Conservation (phyloP, 805 yeast species). For the Metschnikowia vanudenii region DNA sequence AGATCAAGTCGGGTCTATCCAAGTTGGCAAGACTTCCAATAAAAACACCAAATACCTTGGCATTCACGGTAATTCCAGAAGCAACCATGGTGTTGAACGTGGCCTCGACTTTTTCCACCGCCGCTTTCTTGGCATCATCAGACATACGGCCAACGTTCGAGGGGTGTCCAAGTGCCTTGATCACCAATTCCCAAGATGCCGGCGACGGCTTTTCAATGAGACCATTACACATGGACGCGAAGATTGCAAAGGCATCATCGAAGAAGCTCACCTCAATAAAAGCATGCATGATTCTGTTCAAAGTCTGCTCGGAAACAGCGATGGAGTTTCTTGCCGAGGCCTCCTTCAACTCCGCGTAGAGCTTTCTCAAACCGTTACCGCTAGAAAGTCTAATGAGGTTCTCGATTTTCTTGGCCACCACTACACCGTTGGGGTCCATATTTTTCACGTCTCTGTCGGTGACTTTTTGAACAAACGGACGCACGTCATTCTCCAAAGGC, state of each 20-base stretch:
- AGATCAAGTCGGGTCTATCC: constrained; percentile 42
- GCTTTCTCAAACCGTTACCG: constrained; percentile 18
- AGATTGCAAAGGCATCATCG: constrained; percentile 42
- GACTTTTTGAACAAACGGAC: constrained; percentile 6
- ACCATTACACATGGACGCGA: constrained; percentile 46
- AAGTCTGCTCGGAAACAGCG: constrained; percentile 40
- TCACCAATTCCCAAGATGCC: constrained; percentile 58
- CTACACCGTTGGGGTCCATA: constrained; percentile 36
- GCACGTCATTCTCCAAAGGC: constrained; percentile 9
- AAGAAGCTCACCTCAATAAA: constrained; percentile 37
- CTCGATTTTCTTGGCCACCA: constrained; percentile 25
- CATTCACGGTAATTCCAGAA: constrained; percentile 38
- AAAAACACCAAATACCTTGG: constrained; percentile 48
- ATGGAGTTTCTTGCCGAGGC: constrained; percentile 26
- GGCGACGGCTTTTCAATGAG: constrained; percentile 41
- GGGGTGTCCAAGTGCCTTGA: constrained; percentile 47
- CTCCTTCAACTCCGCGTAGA: constrained; percentile 27
- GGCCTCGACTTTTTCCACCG: constrained; percentile 25
- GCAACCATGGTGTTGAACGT: constrained; percentile 31
- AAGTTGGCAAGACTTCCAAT: constrained; percentile 48
- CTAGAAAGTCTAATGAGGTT: constrained; percentile 21
- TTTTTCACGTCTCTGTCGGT: constrained; percentile 18
- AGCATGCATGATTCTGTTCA: constrained; percentile 46
- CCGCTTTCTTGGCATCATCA: constrained; percentile 24
- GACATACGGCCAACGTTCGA: constrained; percentile 27